Conservation (phyloP, 2,329 filamentous ascomycete genomes). For the Phyllosticta citribraziliensis region DNA sequence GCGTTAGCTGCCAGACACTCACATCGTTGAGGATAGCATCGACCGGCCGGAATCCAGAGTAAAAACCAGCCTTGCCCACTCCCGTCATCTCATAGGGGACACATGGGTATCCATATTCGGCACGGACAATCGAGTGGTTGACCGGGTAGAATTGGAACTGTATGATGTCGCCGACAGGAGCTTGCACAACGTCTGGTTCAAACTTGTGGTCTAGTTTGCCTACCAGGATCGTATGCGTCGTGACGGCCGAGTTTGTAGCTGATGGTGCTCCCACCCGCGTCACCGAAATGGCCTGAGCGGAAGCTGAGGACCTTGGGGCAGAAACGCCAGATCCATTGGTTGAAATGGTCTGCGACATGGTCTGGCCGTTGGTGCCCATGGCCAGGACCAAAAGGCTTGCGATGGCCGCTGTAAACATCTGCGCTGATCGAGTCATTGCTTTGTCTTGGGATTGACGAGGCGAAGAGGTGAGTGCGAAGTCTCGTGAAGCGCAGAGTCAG, state of each 20-base stretch:
- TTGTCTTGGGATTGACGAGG: background rate
- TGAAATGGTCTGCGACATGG: background rate
- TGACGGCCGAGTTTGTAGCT: background rate
- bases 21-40: conserved; percentile 9
- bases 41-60: conserved; percentile 18
- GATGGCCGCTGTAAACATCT: background rate
- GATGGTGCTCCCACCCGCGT: background rate
- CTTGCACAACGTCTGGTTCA: conserved; percentile 7
- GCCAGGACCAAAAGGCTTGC: background rate
- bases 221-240: conserved; percentile 5
- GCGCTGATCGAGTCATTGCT: background rate
- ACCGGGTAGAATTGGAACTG: conserved; percentile 30
- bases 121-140: conserved; percentile 34
- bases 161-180: conserved; percentile 25
- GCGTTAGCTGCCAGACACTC: background rate
- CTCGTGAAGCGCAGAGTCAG: background rate
- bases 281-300: background rate
- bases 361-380: background rate
- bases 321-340: background rate
- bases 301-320: background rate
- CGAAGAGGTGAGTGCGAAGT: background rate
- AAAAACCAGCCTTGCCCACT: conserved; percentile 22
- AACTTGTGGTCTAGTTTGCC: conserved; percentile 10
- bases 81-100: conserved; percentile 27
- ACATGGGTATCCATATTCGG: conserved; percentile 31